Conservation (phyloP, 2,329 filamentous ascomycete species). For the Metarhizium brunneum region DNA sequence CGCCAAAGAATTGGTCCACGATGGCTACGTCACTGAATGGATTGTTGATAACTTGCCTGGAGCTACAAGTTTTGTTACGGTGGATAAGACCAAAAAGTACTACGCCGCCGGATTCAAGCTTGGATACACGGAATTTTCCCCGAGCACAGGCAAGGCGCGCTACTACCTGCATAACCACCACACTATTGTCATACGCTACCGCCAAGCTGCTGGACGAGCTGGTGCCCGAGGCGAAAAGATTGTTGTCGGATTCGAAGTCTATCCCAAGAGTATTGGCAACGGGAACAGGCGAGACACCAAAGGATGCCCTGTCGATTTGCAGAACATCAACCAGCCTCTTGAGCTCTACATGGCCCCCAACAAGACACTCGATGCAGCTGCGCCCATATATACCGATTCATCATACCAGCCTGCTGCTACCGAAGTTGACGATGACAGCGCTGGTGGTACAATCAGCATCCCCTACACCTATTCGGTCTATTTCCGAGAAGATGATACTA, state of each 20-base stretch:
- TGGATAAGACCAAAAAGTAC: slow-evolving; percentile 77
- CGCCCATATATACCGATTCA: slow-evolving; percentile 43
- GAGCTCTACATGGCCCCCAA: slow-evolving; percentile 61
- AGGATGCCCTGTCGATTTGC: slow-evolving; percentile 61
- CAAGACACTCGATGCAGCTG: slow-evolving; percentile 35
- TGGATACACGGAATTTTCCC: slow-evolving; percentile 61
- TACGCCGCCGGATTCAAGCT: slow-evolving; percentile 87
- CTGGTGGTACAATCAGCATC: slow-evolving; percentile 58
- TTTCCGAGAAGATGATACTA: slow-evolving; percentile 69
- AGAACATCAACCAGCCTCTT: slow-evolving; percentile 53
- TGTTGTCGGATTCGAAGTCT: slow-evolving; percentile 83
- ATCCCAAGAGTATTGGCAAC: slow-evolving; percentile 70
- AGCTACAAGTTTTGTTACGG: slow-evolving; percentile 79
- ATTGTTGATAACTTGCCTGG: slow-evolving; percentile 88
- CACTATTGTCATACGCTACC: slow-evolving; percentile 73
- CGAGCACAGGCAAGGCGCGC: slow-evolving; percentile 47
- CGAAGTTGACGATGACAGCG: slow-evolving; percentile 49
- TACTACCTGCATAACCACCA: slow-evolving; percentile 84
- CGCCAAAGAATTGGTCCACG: slow-evolving; percentile 62
- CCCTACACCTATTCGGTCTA: slow-evolving; percentile 88
- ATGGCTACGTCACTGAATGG: slow-evolving; percentile 86
- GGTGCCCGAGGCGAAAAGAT: slow-evolving; percentile 66
- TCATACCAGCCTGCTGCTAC: slow-evolving; percentile 40
- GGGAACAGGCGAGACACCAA: slow-evolving; percentile 47
- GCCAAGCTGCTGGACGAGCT: slow-evolving; percentile 57